phyloP scores from a whole-genome alignment of 1,139 yeast genomes.

The Debaryomyces coudertii region DNA sequence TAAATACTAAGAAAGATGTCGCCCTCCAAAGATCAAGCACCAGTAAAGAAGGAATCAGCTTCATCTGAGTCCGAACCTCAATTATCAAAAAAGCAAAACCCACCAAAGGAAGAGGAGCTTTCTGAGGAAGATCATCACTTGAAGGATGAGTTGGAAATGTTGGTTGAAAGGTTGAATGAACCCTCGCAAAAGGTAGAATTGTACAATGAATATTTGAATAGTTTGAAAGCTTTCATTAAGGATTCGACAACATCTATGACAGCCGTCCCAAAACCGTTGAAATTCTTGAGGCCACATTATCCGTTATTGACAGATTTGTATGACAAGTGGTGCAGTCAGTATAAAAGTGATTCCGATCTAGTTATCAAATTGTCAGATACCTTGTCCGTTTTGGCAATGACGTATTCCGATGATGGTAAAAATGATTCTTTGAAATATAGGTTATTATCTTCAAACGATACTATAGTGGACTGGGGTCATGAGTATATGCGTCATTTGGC shows the following conservation, averaged over 20 bases:
- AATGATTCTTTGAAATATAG: conserved; percentile 84
- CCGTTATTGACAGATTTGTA: conserved; percentile 66
- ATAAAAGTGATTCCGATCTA: conserved; percentile 28
- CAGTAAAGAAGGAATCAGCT: conserved; percentile 15
- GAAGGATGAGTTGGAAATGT: conserved; percentile 82
- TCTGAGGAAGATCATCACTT: conserved; percentile 93
- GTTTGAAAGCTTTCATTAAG: conserved; percentile 76
- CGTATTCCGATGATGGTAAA: conserved; percentile 83
- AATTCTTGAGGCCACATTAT: conserved; percentile 89
- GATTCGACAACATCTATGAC: conserved; percentile 98
- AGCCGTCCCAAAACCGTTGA: conserved; percentile 97
- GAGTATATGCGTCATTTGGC: conserved; percentile 97
- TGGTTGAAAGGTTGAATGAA: conserved; percentile 74
- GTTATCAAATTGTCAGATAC: conserved; percentile 66
- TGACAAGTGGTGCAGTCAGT: conserved; percentile 61
- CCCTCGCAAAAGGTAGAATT: conserved; percentile 46
- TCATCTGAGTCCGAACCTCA: conserved; percentile 17
- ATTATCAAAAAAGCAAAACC: conserved; percentile 30
- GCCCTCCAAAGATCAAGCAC: conserved; percentile 25
- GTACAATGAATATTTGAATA: conserved; percentile 61
- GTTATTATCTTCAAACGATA: conserved; percentile 58
- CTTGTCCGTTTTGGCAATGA: conserved; percentile 92
- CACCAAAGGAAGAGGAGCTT: conserved; percentile 70
- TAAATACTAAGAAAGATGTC: conserved; percentile 19
- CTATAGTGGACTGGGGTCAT: conserved; percentile 93